phyloP scores from a whole-genome alignment of 345 rosid genomes.

The Erucastrum elatum region DNA sequence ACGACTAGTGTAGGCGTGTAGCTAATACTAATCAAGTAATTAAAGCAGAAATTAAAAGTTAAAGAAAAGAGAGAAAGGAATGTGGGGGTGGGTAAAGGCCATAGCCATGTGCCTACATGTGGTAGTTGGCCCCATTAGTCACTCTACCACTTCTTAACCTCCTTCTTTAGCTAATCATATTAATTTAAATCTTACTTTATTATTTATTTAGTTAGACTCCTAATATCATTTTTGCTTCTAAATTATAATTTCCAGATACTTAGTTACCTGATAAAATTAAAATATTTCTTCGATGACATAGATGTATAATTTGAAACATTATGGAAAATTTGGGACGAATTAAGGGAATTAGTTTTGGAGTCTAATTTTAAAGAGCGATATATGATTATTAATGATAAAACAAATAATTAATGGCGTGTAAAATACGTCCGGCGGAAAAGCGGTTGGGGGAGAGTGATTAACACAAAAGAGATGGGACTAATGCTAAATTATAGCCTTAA shows the following conservation, averaged over 20 bases:
- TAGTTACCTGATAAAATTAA: neutral
- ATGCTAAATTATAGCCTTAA: slow-evolving; percentile 42
- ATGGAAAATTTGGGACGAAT: neutral
- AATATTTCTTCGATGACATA: neutral
- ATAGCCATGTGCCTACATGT: slow-evolving; percentile 49
- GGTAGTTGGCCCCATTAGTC: slow-evolving; percentile 44
- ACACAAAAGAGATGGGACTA: slow-evolving; percentile 44
- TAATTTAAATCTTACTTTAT: neutral
- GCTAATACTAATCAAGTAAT: slow-evolving; percentile 27
- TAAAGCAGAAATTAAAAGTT: slow-evolving; percentile 18
- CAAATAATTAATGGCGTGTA: slow-evolving; percentile 35
- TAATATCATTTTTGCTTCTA: neutral
- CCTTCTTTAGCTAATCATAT: slow-evolving; percentile 8
- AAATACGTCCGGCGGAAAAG: slow-evolving; percentile 37
- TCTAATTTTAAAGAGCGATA: neutral
- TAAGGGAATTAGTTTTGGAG: neutral
- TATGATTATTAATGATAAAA: neutral
- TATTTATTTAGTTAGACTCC: slow-evolving; percentile 23
- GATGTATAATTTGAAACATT: neutral
- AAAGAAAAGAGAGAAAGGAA: slow-evolving; percentile 35
- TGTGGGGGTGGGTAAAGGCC: slow-evolving; percentile 36
- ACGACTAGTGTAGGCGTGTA: slow-evolving; percentile 19
- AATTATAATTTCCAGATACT: neutral
- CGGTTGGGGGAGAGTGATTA: slow-evolving; percentile 37
- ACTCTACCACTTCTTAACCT: slow-evolving; percentile 25